These are phyloP conservation scores for Taphrina deformans DNA, from an alignment of 1,139 yeast genomes.

Conservation along the genomic window DNA sequence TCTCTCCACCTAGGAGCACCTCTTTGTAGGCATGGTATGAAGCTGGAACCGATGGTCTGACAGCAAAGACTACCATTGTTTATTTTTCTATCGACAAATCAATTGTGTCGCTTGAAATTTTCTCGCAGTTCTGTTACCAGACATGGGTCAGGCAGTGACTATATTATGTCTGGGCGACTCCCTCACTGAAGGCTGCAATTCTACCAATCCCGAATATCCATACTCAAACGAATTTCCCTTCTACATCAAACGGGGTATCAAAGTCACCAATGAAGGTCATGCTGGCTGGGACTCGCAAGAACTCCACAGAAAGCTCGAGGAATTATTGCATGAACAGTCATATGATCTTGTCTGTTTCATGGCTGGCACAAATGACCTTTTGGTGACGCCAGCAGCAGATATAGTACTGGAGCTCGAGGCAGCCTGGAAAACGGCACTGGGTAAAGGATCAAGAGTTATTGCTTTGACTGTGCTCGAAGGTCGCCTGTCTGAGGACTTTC, in stretches of 20 bases:
- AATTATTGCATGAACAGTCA: neutral
- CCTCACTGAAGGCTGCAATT: neutral
- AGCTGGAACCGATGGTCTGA: too few species aligned
- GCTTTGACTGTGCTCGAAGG: constrained; percentile 16
- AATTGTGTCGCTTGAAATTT: too few species aligned
- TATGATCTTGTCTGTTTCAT: neutral
- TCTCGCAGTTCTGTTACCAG: too few species aligned
- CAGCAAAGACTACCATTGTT: too few species aligned
- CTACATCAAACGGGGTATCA: neutral
- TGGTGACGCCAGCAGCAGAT: constrained; percentile 3
- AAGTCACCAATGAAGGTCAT: constrained; percentile 12
- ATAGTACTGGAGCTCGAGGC: neutral
- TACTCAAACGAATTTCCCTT: constrained; percentile 2
- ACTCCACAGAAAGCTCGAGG: neutral
- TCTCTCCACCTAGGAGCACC: neutral
- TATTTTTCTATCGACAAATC: too few species aligned
- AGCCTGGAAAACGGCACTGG: neutral
- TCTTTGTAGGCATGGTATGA: too few species aligned
- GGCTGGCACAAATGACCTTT: constrained; percentile 19
- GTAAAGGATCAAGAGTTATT: neutral
- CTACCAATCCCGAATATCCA: neutral
- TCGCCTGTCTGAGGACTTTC: neutral
- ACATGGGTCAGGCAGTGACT: constrained; percentile 2
- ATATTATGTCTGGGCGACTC: constrained; percentile 17
- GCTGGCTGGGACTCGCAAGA: neutral